Evolutionary conservation across 2,329 filamentous ascomycete genomes (phyloP), one percentile per base, ranked within the genome.

Genomic region (Leptosphaerulina australis): DNA sequence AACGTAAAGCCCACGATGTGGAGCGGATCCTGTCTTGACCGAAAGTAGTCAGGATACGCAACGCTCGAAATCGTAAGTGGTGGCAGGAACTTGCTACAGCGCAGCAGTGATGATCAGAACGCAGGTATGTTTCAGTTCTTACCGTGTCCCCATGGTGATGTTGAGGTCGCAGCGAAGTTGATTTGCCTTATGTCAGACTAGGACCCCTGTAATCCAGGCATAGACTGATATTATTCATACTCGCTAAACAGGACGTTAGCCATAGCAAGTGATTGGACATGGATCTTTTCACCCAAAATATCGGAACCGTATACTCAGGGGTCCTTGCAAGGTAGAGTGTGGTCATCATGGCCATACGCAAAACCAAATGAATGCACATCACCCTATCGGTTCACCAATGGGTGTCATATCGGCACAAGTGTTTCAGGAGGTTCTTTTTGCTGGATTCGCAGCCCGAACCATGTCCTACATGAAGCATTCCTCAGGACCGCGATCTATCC

Each of bases 111-210:
- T 0, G 75, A 74, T 75, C 78, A 80, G 62, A 80, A 77, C 53
- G 51, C 52, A 2, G 80, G 79, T 20, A 83, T 79, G 1, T 60
- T 73, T 80, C 79, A 83, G 66, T 83, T 82, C 30, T 77, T 78
- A 45, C 77, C 78, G 1, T 15, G 65, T 69, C 6, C 75, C 79
- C 21, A 83, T 74, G 30, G 79, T 74, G 4, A 73, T 61, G 46
- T 83, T 82, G 4, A 41, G 38, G 28, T 41, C 28, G 8, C 30
- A 82, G 73, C 76, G 72, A 12, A 83, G 73, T 69, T 82, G 81
- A 54, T 82, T n/a, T 77, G 37, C 79, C 80, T 79, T 82, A 40
- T 9, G 12, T 15, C 29, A 5, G 29, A n/a, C n/a, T n/a, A n/a
- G n/a, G n/a, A n/a, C n/a, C n/a, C n/a, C n/a, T n/a, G n/a, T n/a